Percentiles rank a stretch among this genome's conserved stretches.
Conservation (phyloP, 2,329 filamentous ascomycete genomes). For the Pezizomycotina sp. region DNA sequence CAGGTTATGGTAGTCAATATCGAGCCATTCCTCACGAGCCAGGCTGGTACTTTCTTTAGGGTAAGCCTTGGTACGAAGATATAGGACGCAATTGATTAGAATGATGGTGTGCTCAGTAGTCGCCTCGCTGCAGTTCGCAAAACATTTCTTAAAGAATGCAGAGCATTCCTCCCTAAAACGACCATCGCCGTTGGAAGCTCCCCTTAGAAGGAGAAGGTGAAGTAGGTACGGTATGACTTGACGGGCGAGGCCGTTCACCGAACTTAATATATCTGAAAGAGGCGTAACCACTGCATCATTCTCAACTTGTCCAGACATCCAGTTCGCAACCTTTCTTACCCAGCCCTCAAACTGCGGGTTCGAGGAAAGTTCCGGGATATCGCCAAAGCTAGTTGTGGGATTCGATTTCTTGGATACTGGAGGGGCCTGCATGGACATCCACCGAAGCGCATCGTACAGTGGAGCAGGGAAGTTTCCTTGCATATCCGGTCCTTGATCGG, state of each 20-base stretch:
- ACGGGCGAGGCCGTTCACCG: constrained; percentile 22
- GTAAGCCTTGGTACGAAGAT: constrained; percentile 64
- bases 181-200: constrained; percentile 44
- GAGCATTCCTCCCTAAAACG: constrained; percentile 47
- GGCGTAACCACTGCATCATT: constrained; percentile 13
- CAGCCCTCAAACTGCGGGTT: constrained; percentile 12
- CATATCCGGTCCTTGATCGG: too few relatives aligned
- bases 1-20: constrained; percentile 56
- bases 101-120: constrained; percentile 50
- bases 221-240: constrained; percentile 50
- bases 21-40: constrained; percentile 69
- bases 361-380: constrained; percentile 4
- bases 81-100: constrained; percentile 64
- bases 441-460: too few relatives aligned
- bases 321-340: constrained; percentile 14
- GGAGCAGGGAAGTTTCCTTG: too few relatives aligned
- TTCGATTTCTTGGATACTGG: too few relatives aligned
- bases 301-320: constrained; percentile 15
- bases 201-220: constrained; percentile 59
- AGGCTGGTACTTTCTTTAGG: constrained; percentile 62
- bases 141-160: constrained; percentile 45
- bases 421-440: too few relatives aligned
- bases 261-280: too few relatives aligned
- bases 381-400: too few relatives aligned
- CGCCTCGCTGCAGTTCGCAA: constrained; percentile 35